Evolutionary conservation across 306 rosid genomes (phyloP), one percentile per base, ranked within the genome.

Genomic region (Vigna reflexopilosa): DNA sequence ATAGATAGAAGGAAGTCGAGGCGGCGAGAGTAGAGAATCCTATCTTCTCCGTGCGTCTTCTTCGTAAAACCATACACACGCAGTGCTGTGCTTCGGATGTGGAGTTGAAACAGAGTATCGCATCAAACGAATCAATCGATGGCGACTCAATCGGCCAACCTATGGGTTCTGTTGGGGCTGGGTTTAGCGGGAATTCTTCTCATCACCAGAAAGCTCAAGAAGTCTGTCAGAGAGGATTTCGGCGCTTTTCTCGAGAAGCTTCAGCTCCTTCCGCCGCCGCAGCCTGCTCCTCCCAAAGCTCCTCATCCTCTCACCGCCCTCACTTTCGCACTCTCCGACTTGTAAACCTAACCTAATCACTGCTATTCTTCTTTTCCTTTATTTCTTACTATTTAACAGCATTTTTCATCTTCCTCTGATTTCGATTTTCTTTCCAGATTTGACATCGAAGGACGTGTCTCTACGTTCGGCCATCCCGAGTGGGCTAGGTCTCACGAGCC

Each of bases 241-340:
- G 98, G 99, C 24, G 99, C 99, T 75, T 93, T 96, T 51, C 40
- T 93, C 32, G 70, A 81, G 45, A 89, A 83, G 85, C 81, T 96
- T 80, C 86, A 86, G 34, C 89, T 96, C 0, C 89, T 87, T 69
- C 99, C 99, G 81, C 99, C 98, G 16, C 97, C 98, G 0, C 98
- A 85, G 76, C 98, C 99, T 1, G 93, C 97, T 70, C 99, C 99
- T 34, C 98, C 99, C 15, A 96, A 90, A 78, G 99, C 99, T 59
- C 99, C 97, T 64, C 98, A 96, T 17, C 99, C 94, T 0, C 98
- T 96, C 70, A 85, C 97, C 51, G 86, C 85, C 12, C 94, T 96
- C 83, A 78, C 97, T 61, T 96, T 96, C 75, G 94, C 96, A 5
- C 85, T 93, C 32, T 90, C 99, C 55, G 98, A 96, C 88, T 82